Evolutionary conservation across 257 asterid species (phyloP).

Genomic region (Lithospermum erythrorhizon): DNA sequence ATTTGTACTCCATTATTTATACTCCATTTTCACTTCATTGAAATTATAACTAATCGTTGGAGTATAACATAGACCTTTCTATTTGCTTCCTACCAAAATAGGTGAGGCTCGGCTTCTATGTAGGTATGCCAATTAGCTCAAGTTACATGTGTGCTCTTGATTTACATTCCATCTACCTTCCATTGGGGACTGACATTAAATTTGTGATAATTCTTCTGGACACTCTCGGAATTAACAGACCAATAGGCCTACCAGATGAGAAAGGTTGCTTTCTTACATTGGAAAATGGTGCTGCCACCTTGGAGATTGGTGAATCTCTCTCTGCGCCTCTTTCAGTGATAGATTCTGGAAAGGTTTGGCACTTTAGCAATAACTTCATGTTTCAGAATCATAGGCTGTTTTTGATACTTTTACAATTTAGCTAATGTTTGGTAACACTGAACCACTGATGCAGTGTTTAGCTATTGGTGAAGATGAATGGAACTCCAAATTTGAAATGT

Average conservation of each 20-base stretch:
- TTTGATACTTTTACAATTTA: not conserved
- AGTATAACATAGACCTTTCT: not conserved
- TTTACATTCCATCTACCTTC: slow-evolving; percentile 1
- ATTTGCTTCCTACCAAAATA: slow-evolving; percentile 15
- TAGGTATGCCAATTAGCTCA: slow-evolving; percentile 37
- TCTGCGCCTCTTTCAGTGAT: slow-evolving; percentile 51
- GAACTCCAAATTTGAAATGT: slow-evolving; percentile 26
- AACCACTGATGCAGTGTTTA: slow-evolving; percentile 35
- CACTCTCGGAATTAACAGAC: slow-evolving; percentile 28
- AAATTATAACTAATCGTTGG: no score
- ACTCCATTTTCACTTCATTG: no score
- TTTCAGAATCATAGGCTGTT: slow-evolving; percentile 1
- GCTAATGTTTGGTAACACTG: not conserved
- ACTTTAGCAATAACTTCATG: slow-evolving; percentile 17
- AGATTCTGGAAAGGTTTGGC: slow-evolving; percentile 43
- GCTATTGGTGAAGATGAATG: slow-evolving; percentile 32
- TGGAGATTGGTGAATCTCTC: slow-evolving; percentile 34
- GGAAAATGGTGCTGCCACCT: slow-evolving; percentile 12
- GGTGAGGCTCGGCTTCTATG: slow-evolving; percentile 64
- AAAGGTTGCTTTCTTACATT: slow-evolving; percentile 35
- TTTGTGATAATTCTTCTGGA: not conserved
- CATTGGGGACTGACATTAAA: not conserved
- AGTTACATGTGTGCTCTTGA: not conserved
- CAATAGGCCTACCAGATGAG: slow-evolving; percentile 34
- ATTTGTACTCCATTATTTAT: no score